phyloP scores from a whole-genome alignment of 176 grass and related monocot species.

The Musa schizocarpa region DNA sequence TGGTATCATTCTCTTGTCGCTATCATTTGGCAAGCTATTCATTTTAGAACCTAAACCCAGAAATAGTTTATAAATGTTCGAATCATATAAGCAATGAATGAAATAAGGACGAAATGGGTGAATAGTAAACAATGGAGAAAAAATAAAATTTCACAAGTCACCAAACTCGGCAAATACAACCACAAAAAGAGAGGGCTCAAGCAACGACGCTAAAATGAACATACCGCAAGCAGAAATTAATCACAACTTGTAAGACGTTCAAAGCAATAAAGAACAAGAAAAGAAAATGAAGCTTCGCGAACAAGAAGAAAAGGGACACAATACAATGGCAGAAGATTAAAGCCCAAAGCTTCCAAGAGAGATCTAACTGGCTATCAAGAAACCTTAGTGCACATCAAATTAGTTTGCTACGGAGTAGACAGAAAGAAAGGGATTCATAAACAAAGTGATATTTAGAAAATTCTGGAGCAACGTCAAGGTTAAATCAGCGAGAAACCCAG shows the following conservation, averaged over 20 bases:
- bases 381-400: not conserved
- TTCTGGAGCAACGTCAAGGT: not conserved
- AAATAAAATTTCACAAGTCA: not conserved
- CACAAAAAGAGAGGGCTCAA: not conserved
- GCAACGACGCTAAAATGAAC: not conserved
- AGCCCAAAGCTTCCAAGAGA: not conserved
- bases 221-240: not conserved
- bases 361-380: not conserved
- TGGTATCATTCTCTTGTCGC: not conserved
- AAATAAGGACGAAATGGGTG: not conserved
- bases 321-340: not conserved
- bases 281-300: not conserved
- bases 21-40: conserved; percentile 7
- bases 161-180: not conserved
- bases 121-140: not conserved
- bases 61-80: not conserved
- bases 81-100: not conserved
- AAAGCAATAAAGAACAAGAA: not conserved
- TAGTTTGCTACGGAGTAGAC: not conserved
- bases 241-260: not conserved
- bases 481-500: not conserved
- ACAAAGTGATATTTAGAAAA: not conserved
- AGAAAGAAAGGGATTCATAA: not conserved
- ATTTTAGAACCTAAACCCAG: not conserved
- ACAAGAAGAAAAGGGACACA: not conserved